Base-by-base conservation (phyloP, 164 flowering plant species). In the Magnolia kwangsiensis region DNA sequence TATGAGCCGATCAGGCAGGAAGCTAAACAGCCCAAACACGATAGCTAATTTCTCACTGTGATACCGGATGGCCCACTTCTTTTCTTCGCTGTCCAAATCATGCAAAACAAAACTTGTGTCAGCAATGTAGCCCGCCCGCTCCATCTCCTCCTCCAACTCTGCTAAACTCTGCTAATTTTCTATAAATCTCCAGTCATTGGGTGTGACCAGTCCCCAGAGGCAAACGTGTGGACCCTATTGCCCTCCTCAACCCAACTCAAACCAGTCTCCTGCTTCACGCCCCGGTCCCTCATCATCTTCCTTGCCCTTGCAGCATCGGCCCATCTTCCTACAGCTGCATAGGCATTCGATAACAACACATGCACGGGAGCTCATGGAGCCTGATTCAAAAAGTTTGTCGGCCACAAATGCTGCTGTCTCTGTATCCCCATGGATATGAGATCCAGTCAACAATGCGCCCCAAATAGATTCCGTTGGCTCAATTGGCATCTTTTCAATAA, bases 181-280 rank as follows among this genome's bases (percentile, higher is more conserved):
- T 69, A 79, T 91, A 94, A 14, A 96, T 96, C 75, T 87, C 87
- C 65, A 1, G 87, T 74, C 80, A 78, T 83, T 0, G 82, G 78
- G 72, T 96, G 96, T n/a, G 75, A 67, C 66, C 87, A 84, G 65
- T 94, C 98, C 70, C 92, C 95, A 13, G 98, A 83, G 51, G 89
- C 84, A 83, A 96, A 96, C 20, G 89, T 87, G 80, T 94, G 98
- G 27, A 93, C 89, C 73, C 75, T 86, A 58, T 89, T 89, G 69
- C 98, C 97, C 50, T 94, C 96, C 83, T 94, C 98, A 10, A 96
- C 93, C 99, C 98, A 94, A 78, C 99, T 96, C 84, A 96, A 86
- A 37, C 98, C 98, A 8, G 97, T 88, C 79, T 92, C 99, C 82
- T 94, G 94, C 84, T 87, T 96, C 82, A 87, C 76, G 21, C 99